These are phyloP conservation scores for Pleurotus tuoliensis DNA, from an alignment of 768 basidiomycete species.

Conservation along the genomic window DNA sequence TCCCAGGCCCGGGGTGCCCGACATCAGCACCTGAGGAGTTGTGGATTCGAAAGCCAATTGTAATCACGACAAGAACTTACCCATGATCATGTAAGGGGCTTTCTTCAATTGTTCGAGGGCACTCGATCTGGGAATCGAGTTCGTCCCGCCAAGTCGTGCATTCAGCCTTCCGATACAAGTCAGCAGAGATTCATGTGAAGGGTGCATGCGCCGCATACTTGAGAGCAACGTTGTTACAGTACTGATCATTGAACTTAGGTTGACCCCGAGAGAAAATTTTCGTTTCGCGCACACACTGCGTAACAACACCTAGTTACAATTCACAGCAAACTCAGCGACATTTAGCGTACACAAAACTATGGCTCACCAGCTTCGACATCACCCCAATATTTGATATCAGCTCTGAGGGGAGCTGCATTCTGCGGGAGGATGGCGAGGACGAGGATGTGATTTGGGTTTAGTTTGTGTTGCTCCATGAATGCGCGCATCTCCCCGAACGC, in stretches of 20 bases:
- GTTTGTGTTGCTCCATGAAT: background rate
- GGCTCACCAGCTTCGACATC: slow-evolving; percentile 41
- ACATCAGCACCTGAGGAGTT: slow-evolving; percentile 49
- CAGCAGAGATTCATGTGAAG: background rate
- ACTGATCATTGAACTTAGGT: slow-evolving; percentile 36
- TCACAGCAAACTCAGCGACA: background rate
- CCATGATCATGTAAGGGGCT: slow-evolving; percentile 36
- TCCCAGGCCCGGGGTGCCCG: slow-evolving; percentile 59
- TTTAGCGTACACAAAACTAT: slow-evolving; percentile 15
- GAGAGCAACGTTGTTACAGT: slow-evolving; percentile 53
- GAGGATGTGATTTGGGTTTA: slow-evolving; percentile 8
- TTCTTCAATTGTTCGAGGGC: slow-evolving; percentile 19
- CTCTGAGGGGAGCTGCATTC: slow-evolving; percentile 41
- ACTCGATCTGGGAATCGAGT: slow-evolving; percentile 30
- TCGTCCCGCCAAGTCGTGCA: slow-evolving; percentile 49
- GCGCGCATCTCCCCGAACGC: background rate
- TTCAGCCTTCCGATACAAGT: slow-evolving; percentile 37
- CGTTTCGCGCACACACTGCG: slow-evolving; percentile 20
- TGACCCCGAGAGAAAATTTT: slow-evolving; percentile 20
- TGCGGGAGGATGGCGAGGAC: slow-evolving; percentile 51
- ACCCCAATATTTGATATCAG: slow-evolving; percentile 52
- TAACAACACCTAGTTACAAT: slow-evolving; percentile 5
- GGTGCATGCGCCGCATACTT: slow-evolving; percentile 32
- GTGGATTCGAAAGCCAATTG: background rate
- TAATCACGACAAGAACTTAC: slow-evolving; percentile 14